Conservation (phyloP, 2,329 filamentous ascomycete species). For the Pseudocercospora pini-densiflorae region DNA sequence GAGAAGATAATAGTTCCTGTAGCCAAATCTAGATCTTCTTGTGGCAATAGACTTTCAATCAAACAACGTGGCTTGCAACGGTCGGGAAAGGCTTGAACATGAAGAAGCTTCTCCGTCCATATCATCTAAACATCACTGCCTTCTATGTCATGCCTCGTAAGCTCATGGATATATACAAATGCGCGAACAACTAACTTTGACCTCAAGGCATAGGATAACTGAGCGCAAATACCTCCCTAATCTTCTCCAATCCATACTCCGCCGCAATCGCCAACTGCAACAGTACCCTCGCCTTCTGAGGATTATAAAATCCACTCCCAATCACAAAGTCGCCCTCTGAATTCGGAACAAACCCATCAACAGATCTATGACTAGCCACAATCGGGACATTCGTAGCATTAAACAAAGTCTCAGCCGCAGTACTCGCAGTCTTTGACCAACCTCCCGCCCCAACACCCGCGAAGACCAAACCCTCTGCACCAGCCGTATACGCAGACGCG, state of each 20-base stretch:
- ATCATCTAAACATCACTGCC: too few species aligned
- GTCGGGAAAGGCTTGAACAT: too few species aligned
- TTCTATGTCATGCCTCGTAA: too few species aligned
- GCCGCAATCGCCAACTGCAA: constrained; percentile 46
- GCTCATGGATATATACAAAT: too few species aligned
- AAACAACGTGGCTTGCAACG: too few species aligned
- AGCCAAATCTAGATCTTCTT: too few species aligned
- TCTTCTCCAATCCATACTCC: constrained; percentile 48
- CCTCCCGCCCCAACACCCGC: constrained; percentile 62
- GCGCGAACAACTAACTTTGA: too few species aligned
- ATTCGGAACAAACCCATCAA: constrained; percentile 57
- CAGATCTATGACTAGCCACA: constrained; percentile 57
- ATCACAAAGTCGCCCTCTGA: constrained; percentile 37
- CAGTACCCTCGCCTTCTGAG: constrained; percentile 60
- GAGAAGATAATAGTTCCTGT: too few species aligned
- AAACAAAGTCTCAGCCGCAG: constrained; percentile 51
- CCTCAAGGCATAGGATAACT: constrained; percentile 15
- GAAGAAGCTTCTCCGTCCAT: too few species aligned
- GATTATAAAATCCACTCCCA: constrained; percentile 59
- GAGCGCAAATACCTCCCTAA: constrained; percentile 42
- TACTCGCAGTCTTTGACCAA: constrained; percentile 47
- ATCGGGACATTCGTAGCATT: constrained; percentile 55
- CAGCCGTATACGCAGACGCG: constrained; percentile 53
- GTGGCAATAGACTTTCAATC: too few species aligned
- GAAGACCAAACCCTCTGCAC: constrained; percentile 60